Percentiles rank a stretch among this genome's conserved stretches.
Evolutionary conservation across 2,329 filamentous ascomycete genomes (phyloP).

Genomic region (Gnomoniopsis sp.): DNA sequence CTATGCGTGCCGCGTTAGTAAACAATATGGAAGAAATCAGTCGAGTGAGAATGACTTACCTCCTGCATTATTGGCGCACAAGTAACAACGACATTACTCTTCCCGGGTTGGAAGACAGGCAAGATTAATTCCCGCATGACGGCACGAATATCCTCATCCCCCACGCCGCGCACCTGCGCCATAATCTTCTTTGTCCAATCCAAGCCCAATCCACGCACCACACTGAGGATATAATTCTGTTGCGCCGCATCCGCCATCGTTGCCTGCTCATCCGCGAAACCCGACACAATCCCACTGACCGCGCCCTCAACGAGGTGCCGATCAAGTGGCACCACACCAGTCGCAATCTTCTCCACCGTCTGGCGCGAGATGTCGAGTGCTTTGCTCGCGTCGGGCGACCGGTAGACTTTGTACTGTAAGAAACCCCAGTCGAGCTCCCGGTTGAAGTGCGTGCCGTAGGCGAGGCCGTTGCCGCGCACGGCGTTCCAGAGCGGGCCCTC

Average conservation of each 20-base stretch:
- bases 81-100: constrained; percentile 81
- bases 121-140: constrained; percentile 73
- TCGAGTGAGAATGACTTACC: constrained; percentile 47
- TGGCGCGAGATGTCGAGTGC: constrained; percentile 75
- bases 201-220: constrained; percentile 70
- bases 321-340: constrained; percentile 71
- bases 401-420: constrained; percentile 81
- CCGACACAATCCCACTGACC: constrained; percentile 83
- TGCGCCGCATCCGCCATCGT: constrained; percentile 80
- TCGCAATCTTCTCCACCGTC: constrained; percentile 71
- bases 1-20: constrained; percentile 40
- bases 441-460: constrained; percentile 81
- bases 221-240: constrained; percentile 78
- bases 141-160: constrained; percentile 69
- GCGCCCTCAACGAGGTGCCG: constrained; percentile 82
- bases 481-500: constrained; percentile 94
- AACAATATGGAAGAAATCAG: background rate
- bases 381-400: constrained; percentile 84
- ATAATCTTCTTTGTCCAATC: constrained; percentile 78
- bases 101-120: constrained; percentile 75
- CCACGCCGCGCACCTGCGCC: constrained; percentile 72
- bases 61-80: constrained; percentile 83
- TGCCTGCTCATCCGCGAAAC: constrained; percentile 82
- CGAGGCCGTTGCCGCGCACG: constrained; percentile 87
- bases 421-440: constrained; percentile 76